Evolutionary conservation across 1,139 yeast species (phyloP).

Genomic region (Suhomyces choctaworum): DNA sequence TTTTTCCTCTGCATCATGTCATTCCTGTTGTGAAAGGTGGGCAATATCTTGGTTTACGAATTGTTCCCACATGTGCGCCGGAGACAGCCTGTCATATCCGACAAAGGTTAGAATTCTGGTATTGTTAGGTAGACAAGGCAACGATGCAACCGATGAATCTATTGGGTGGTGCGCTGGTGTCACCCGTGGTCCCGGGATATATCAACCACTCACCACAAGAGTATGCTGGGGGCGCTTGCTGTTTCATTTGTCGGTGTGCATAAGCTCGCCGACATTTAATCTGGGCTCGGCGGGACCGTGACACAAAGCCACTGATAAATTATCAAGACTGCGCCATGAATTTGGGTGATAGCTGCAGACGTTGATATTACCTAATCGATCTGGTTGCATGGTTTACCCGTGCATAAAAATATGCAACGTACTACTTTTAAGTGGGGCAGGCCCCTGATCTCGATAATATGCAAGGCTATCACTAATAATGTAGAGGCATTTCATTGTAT

Average conservation of each 20-base stretch:
- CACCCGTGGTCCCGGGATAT: too few relatives aligned
- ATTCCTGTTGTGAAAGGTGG: slow-evolving; percentile 7
- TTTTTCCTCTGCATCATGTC: slow-evolving; percentile 6
- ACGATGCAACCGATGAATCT: background rate
- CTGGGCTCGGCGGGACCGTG: slow-evolving; percentile 6
- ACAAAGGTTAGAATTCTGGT: background rate
- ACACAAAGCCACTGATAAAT: slow-evolving; percentile 5
- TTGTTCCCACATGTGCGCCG: background rate
- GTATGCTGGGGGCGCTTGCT: too few relatives aligned
- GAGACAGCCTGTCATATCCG: background rate
- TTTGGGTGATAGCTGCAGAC: background rate
- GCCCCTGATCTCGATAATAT: slow-evolving; percentile 9
- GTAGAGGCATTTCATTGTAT: slow-evolving; percentile 6
- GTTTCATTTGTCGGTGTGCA: background rate
- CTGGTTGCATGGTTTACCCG: slow-evolving; percentile 4
- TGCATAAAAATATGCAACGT: background rate
- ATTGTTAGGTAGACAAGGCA: background rate
- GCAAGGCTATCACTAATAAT: too few relatives aligned
- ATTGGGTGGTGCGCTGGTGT: too few relatives aligned
- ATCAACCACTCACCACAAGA: too few relatives aligned
- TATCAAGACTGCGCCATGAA: slow-evolving; percentile 1
- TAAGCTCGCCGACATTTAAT: slow-evolving; percentile 4
- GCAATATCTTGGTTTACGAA: slow-evolving; percentile 2
- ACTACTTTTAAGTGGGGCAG: slow-evolving; percentile 2
- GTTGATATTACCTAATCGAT: slow-evolving; percentile 1